Percentiles rank a stretch among this genome's conserved stretches.
Conservation (phyloP, 148 eudicot genomes). For the Silene uniflora region DNA sequence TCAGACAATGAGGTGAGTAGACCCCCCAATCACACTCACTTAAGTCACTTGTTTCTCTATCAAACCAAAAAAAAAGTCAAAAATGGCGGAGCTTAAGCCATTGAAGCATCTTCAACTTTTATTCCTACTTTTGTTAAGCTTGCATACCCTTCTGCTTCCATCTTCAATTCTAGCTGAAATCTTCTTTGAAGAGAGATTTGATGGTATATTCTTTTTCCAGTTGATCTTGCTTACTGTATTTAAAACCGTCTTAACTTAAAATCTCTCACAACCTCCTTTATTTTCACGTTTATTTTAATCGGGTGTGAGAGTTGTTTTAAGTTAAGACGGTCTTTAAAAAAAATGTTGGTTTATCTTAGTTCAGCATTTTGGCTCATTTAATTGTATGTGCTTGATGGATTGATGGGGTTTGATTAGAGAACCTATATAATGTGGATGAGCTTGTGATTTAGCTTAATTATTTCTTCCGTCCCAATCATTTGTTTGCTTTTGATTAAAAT, state of each 20-base stretch:
- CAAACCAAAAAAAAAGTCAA: not conserved
- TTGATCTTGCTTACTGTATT: too few species aligned
- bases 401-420: not conserved
- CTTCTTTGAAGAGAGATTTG: slow-evolving; percentile 56
- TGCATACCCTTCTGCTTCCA: slow-evolving; percentile 7
- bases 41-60: not conserved
- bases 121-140: slow-evolving; percentile 23
- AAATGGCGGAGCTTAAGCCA: slow-evolving; percentile 26
- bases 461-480: too few species aligned
- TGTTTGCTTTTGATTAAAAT: too few species aligned
- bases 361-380: not conserved
- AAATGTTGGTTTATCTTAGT: not conserved
- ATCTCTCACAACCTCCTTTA: too few species aligned
- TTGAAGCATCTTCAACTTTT: slow-evolving; percentile 19
- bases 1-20: too few species aligned
- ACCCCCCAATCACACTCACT: slow-evolving; percentile 4
- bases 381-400: not conserved
- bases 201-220: too few species aligned
- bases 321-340: not conserved
- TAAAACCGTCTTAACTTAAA: too few species aligned
- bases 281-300: too few species aligned
- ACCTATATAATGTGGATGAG: not conserved
- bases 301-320: too few species aligned
- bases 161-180: slow-evolving; percentile 34
- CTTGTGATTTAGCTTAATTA: not conserved